Conservation (phyloP, 1,139 yeast genomes). For the Diutina catenulata region DNA sequence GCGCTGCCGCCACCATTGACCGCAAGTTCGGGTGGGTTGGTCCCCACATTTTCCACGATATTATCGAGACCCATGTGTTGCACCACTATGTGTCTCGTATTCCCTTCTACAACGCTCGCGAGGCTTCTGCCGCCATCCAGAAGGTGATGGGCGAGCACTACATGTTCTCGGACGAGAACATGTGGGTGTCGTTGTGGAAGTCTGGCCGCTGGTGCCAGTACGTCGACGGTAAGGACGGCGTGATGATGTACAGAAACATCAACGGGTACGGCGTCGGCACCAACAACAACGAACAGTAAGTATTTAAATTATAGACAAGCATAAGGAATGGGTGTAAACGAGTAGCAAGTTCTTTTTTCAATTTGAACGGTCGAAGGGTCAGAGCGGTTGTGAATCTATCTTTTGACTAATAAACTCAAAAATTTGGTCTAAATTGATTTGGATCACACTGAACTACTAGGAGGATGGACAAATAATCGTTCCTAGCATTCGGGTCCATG, state of each 20-base stretch:
- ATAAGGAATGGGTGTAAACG: too few relatives aligned
- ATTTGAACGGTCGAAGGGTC: too few relatives aligned
- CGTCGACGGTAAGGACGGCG: slow-evolving; percentile 28
- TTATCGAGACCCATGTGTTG: slow-evolving; percentile 52
- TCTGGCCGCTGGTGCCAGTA: slow-evolving; percentile 44
- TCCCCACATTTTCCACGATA: slow-evolving; percentile 47
- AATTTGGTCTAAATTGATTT: too few relatives aligned
- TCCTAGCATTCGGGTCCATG: too few relatives aligned
- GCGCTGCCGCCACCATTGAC: slow-evolving; percentile 58
- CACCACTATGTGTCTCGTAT: slow-evolving; percentile 53
- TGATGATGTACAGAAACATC: slow-evolving; percentile 46
- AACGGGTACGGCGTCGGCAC: slow-evolving; percentile 32
- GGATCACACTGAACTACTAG: too few relatives aligned
- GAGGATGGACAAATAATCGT: too few relatives aligned
- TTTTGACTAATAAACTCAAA: too few relatives aligned
- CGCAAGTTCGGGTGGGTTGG: slow-evolving; percentile 53
- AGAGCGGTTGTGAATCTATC: too few relatives aligned
- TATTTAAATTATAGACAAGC: too few relatives aligned
- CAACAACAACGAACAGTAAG: neutral
- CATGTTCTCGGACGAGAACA: slow-evolving; percentile 38
- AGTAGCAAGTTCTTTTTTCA: too few relatives aligned
- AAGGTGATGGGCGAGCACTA: slow-evolving; percentile 52
- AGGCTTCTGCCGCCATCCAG: slow-evolving; percentile 45
- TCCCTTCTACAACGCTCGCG: slow-evolving; percentile 53
- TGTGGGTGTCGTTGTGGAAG: slow-evolving; percentile 50